Base-by-base conservation (phyloP, 495 filamentous ascomycete genomes). In the Amorphotheca resinae region DNA sequence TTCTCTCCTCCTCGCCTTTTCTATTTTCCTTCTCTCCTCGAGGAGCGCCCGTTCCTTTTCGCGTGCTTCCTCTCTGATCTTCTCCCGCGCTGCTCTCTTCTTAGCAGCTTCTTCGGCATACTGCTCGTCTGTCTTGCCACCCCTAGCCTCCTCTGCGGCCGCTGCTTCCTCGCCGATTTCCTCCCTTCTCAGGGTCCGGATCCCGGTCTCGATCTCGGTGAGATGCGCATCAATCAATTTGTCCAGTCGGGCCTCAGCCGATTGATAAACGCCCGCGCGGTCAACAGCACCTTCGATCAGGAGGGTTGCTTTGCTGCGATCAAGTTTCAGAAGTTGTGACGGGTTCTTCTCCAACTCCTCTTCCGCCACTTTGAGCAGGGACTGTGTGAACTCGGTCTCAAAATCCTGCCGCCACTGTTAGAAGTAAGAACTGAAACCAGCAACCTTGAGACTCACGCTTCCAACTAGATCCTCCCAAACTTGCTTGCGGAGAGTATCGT, bases 251-350 rank as follows among this genome's bases (percentile, higher is more conserved):
- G 65, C 64, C 46, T 85, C 73, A 3, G 80, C 82, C 37, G 68
- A 74, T 45, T 83, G 79, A 62, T 93, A 95, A 32, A 91, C 74
- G 41, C 81, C 80, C 40, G 74, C 79, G 33, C 87, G 77, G 50
- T 93, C 85, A 22, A 86, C 79, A 0, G 84, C 85, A 33, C 87
- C 87, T 58, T 93, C 85, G 36, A 95, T 81, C 15, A 95, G 68
- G 3, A 82, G 74, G 16, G 82, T 83, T 25, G 86, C 84, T 63
- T 89, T 87, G 16, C 77, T 68, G 5, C 83, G 76, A 45, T 89
- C 84, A 8, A 84, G 71, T 4, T 84, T 80, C 1, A 94, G 73
- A 22, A 89, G 69, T 33, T 67, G 64, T 0, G 65, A 64, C 0
- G 85, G 76, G 52, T 93, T 81, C 47, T 79, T 77, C 49, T 93